These are phyloP conservation scores for Nitzschia palea DNA, from an alignment of 108 stramenopile genomes.

Conservation along the genomic window DNA sequence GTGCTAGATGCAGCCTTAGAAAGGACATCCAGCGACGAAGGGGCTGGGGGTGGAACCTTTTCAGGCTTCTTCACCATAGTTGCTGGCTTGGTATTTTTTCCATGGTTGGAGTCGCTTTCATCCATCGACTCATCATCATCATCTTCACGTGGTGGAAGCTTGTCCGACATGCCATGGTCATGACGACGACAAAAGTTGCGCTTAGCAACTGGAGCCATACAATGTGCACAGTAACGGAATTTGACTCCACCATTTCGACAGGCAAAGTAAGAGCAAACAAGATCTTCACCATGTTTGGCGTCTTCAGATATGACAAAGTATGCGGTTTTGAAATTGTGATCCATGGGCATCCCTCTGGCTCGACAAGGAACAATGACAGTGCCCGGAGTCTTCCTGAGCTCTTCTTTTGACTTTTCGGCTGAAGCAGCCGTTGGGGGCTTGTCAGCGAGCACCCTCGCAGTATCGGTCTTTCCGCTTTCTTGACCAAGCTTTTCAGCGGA, in stretches of 20 bases:
- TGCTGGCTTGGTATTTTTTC: neutral
- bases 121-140: slow-evolving; percentile 30
- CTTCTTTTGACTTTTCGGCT: slow-evolving; percentile 32
- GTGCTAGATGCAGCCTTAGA: slow-evolving; percentile 5
- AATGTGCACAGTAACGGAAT: slow-evolving; percentile 78
- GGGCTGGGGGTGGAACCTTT: neutral
- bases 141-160: slow-evolving; percentile 14
- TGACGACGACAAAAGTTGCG: slow-evolving; percentile 81
- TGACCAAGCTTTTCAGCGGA: slow-evolving; percentile 11
- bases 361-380: slow-evolving; percentile 76
- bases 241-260: slow-evolving; percentile 85
- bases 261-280: slow-evolving; percentile 79
- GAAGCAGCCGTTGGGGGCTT: neutral
- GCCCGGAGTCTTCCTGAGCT: slow-evolving; percentile 44
- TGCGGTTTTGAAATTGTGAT: slow-evolving; percentile 87
- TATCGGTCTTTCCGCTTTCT: slow-evolving; percentile 21
- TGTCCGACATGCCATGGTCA: slow-evolving; percentile 51
- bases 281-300: slow-evolving; percentile 81
- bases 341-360: slow-evolving; percentile 85
- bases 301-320: slow-evolving; percentile 86
- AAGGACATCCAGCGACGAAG: slow-evolving; percentile 7
- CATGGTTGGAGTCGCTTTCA: slow-evolving; percentile 9
- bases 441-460: neutral
- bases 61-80: neutral
- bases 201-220: slow-evolving; percentile 80